These are phyloP conservation scores for Plectranthus barbatus DNA, from an alignment of 257 asterid species.

Conservation along the genomic window DNA sequence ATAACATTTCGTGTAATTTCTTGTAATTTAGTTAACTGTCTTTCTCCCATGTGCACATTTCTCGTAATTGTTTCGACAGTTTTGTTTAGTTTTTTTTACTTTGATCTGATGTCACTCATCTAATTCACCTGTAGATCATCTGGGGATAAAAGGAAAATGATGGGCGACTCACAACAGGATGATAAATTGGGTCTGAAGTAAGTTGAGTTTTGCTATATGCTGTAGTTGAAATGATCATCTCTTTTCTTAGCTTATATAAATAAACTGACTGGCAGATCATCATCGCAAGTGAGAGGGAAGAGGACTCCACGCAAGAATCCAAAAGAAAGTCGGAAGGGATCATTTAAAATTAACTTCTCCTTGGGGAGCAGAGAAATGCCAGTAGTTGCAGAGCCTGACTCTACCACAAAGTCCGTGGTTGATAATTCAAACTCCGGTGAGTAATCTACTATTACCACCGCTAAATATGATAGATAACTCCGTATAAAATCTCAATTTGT, in stretches of 20 bases:
- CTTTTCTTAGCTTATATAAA: constrained; percentile 17
- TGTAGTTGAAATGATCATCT: constrained; percentile 1
- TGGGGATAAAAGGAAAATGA: constrained; percentile 40
- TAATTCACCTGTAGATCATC: constrained; percentile 48
- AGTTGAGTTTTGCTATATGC: constrained; percentile 23
- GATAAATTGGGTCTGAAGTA: constrained; percentile 44
- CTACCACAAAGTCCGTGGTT: constrained; percentile 23
- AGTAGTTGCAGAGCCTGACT: constrained; percentile 24
- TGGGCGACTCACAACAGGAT: constrained; percentile 36
- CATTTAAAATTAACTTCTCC: constrained; percentile 33
- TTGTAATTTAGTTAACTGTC: not conserved
- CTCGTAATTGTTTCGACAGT: too few species aligned
- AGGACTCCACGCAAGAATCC: constrained; percentile 75
- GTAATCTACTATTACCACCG: constrained; percentile 1
- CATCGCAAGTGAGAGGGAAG: constrained; percentile 62
- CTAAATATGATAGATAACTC: constrained; percentile 5
- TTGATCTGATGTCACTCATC: constrained; percentile 1
- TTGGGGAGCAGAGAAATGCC: constrained; percentile 36
- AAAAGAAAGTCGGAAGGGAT: constrained; percentile 32
- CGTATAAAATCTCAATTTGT: not conserved
- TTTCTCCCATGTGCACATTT: too few species aligned
- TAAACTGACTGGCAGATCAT: constrained; percentile 45
- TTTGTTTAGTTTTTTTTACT: too few species aligned
- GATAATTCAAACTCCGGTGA: constrained; percentile 52
- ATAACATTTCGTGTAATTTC: not conserved